These are phyloP conservation scores for Arabis alpina DNA, from an alignment of 345 rosid species.

Conservation along the genomic window DNA sequence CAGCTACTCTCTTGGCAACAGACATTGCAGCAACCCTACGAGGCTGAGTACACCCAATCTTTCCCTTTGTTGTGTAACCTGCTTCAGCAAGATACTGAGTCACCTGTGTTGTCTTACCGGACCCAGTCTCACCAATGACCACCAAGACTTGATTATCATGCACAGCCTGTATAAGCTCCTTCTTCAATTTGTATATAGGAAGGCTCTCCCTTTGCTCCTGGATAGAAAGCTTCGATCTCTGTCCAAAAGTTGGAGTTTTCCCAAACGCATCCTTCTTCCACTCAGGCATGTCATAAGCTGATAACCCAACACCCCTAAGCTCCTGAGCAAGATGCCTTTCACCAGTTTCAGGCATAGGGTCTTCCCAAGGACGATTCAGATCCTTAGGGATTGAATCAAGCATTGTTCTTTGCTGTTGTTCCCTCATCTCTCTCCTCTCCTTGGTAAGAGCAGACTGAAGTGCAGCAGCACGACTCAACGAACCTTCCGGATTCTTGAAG, in stretches of 20 bases:
- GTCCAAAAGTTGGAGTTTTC: slow-evolving; percentile 77
- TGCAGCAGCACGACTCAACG: slow-evolving; percentile 90
- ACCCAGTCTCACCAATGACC: slow-evolving; percentile 89
- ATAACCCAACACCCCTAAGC: slow-evolving; percentile 85
- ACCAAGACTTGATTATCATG: slow-evolving; percentile 85
- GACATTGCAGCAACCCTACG: slow-evolving; percentile 88
- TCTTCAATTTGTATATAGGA: slow-evolving; percentile 88
- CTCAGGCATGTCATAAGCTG: slow-evolving; percentile 89
- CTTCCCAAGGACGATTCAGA: slow-evolving; percentile 99
- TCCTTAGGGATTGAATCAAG: slow-evolving; percentile 94
- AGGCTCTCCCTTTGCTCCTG: slow-evolving; percentile 91
- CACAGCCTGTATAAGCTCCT: slow-evolving; percentile 83
- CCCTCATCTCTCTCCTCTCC: slow-evolving; percentile 81
- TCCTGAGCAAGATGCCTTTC: slow-evolving; percentile 95
- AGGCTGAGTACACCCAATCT: slow-evolving; percentile 89
- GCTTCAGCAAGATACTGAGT: slow-evolving; percentile 86
- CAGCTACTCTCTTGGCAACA: slow-evolving; percentile 90
- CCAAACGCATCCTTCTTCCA: slow-evolving; percentile 97
- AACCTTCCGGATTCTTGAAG: slow-evolving; percentile 92
- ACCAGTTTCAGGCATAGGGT: slow-evolving; percentile 90
- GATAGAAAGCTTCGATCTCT: slow-evolving; percentile 81
- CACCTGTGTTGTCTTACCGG: slow-evolving; percentile 86
- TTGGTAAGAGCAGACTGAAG: slow-evolving; percentile 90
- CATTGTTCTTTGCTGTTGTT: slow-evolving; percentile 88
- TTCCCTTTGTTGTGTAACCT: slow-evolving; percentile 75